Evolutionary conservation across 805 yeast species (phyloP).

Genomic region (Tetrapisispora pingtungensis): DNA sequence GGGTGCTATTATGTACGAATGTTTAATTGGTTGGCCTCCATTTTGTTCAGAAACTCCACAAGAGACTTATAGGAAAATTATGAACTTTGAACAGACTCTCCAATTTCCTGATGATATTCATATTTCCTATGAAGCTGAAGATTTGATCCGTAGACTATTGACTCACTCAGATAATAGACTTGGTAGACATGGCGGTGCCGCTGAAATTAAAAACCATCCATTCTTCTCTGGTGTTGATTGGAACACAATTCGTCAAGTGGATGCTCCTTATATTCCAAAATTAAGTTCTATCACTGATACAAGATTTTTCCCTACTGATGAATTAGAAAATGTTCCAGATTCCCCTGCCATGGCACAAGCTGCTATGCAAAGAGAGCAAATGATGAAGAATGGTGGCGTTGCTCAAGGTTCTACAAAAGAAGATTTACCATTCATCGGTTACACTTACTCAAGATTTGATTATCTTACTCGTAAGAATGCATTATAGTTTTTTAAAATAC

Average conservation of each 20-base stretch:
- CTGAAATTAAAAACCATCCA: constrained; percentile 81
- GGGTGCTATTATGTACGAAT: constrained; percentile 95
- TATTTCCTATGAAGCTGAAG: constrained; percentile 80
- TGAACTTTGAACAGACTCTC: constrained; percentile 83
- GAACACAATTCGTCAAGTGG: constrained; percentile 77
- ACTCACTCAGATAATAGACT: constrained; percentile 71
- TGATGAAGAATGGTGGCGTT: constrained; percentile 35
- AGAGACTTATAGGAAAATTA: constrained; percentile 83
- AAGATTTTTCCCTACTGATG: constrained; percentile 96
- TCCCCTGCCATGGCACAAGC: constrained; percentile 66
- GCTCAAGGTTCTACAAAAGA: constrained; percentile 39
- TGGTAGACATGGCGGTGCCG: constrained; percentile 87
- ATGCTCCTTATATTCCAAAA: constrained; percentile 90
- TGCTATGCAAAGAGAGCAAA: constrained; percentile 51
- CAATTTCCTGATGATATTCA: constrained; percentile 89
- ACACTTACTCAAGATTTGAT: constrained; percentile 91
- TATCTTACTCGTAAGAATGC: constrained; percentile 71
- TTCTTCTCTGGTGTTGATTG: constrained; percentile 95
- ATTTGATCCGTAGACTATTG: constrained; percentile 64
- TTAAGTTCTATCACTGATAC: constrained; percentile 90
- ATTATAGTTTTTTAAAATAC: background rate
- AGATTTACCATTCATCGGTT: constrained; percentile 94
- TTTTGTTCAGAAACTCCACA: constrained; percentile 92
- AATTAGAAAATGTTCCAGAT: constrained; percentile 88
- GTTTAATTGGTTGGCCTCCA: constrained; percentile 95